A percentile compares a stretch with the other conserved stretches of the same genome.
These are phyloP conservation scores for Kazachstania viticola DNA, from an alignment of 805 yeast genomes.

Conservation along the genomic window DNA sequence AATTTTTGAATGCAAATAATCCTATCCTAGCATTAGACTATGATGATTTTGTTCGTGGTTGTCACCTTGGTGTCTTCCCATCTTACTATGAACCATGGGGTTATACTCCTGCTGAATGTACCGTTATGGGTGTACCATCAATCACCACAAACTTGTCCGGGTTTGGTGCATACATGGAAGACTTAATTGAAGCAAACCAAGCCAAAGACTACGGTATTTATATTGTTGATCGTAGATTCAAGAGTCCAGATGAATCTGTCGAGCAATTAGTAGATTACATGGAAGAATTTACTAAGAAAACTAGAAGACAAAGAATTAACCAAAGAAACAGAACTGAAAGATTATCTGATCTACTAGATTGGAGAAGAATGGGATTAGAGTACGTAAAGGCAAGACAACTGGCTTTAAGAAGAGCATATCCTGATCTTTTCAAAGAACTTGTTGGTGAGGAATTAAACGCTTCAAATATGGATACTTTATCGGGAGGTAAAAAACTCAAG, in stretches of 20 bases:
- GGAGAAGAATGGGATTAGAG: conserved; percentile 98
- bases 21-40: conserved; percentile 89
- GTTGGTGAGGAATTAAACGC: conserved; percentile 22
- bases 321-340: conserved; percentile 96
- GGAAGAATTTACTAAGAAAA: conserved; percentile 79
- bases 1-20: conserved; percentile 86
- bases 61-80: conserved; percentile 97
- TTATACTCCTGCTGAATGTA: conserved; percentile 97
- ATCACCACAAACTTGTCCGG: conserved; percentile 94
- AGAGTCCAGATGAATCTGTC: conserved; percentile 86
- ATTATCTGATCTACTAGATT: conserved; percentile 81
- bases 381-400: conserved; percentile 92
- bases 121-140: conserved; percentile 98
- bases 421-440: conserved; percentile 51
- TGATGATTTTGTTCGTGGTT: conserved; percentile 96
- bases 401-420: conserved; percentile 87
- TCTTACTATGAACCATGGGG: conserved; percentile 99
- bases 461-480: conserved; percentile 21
- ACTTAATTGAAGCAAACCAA: conserved; percentile 67
- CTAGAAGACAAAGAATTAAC: conserved; percentile 94
- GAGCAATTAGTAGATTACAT: conserved; percentile 80
- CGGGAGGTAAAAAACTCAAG: conserved; percentile 42
- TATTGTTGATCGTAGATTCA: conserved; percentile 88
- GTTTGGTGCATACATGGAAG: conserved; percentile 98
- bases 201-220: conserved; percentile 94